Percentiles rank a stretch among this genome's conserved stretches.
Conservation (phyloP, 306 rosid genomes). For the Cercis canadensis region DNA sequence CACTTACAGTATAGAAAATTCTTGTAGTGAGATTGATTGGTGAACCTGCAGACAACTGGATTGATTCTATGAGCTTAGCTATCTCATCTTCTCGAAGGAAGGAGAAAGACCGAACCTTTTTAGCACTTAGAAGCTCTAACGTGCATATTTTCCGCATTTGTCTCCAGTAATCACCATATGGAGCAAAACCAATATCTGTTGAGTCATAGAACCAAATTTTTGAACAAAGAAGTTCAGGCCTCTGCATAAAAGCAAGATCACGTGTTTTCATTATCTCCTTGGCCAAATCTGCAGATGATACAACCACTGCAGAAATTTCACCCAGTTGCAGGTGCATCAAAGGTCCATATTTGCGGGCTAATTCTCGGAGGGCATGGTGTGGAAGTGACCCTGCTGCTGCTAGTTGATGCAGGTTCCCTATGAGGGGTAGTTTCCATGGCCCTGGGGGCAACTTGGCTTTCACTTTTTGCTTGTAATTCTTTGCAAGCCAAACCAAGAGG, state of each 20-base stretch:
- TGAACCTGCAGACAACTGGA: neutral
- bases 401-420: conserved; percentile 41
- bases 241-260: conserved; percentile 32
- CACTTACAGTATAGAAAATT: too few species aligned
- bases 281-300: conserved; percentile 32
- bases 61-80: conserved; percentile 20
- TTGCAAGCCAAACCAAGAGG: too few species aligned
- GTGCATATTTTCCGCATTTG: conserved; percentile 33
- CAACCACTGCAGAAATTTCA: conserved; percentile 31
- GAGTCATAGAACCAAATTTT: conserved; percentile 17
- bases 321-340: neutral
- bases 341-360: too few species aligned
- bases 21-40: too few species aligned
- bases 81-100: conserved; percentile 18
- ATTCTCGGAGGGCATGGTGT: too few species aligned
- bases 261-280: conserved; percentile 31
- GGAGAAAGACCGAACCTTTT: conserved; percentile 9
- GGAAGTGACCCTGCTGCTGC: too few species aligned
- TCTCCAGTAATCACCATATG: conserved; percentile 44
- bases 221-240: conserved; percentile 24
- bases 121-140: conserved; percentile 12
- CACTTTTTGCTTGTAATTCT: too few species aligned
- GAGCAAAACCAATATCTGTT: conserved; percentile 27
- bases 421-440: conserved; percentile 38
- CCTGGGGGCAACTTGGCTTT: conserved; percentile 11